Percentiles rank a stretch among this genome's conserved stretches.
Evolutionary conservation across 108 stramenopile genomes (phyloP).

Genomic region (Cyclotella cryptica): DNA sequence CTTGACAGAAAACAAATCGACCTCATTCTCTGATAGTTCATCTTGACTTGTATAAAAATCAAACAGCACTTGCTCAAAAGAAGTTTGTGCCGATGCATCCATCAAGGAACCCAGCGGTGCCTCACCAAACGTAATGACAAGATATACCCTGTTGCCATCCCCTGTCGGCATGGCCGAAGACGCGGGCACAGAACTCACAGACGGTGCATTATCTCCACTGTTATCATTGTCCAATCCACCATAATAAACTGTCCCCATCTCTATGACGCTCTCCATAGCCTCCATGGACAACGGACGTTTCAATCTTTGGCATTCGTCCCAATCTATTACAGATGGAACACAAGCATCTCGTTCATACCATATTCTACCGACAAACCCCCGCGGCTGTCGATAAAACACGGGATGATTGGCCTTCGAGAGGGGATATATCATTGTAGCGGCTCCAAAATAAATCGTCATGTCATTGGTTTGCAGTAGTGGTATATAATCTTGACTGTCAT

Average conservation of each 20-base stretch:
- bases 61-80: background rate
- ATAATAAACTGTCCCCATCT: background rate
- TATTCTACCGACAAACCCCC: conserved; percentile 38
- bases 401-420: conserved; percentile 13
- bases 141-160: conserved; percentile 1
- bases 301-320: background rate
- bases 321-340: background rate
- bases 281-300: background rate
- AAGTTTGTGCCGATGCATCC: background rate
- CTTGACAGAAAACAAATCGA: conserved; percentile 15
- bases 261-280: conserved; percentile 5
- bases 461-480: conserved; percentile 1
- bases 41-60: conserved; percentile 3
- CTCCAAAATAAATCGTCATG: conserved; percentile 26
- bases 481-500: conserved; percentile 16
- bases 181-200: conserved; percentile 1
- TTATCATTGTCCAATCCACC: background rate
- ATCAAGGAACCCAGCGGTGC: background rate
- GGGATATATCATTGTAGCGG: conserved; percentile 25
- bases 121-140: conserved; percentile 25
- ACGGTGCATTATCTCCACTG: background rate
- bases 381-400: conserved; percentile 29
- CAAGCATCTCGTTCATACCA: conserved; percentile 32
- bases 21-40: conserved; percentile 12
- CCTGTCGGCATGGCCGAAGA: background rate